These are phyloP conservation scores for Aspergillus brunneoviolaceus DNA, from an alignment of 2,329 filamentous ascomycete genomes.

Conservation along the genomic window DNA sequence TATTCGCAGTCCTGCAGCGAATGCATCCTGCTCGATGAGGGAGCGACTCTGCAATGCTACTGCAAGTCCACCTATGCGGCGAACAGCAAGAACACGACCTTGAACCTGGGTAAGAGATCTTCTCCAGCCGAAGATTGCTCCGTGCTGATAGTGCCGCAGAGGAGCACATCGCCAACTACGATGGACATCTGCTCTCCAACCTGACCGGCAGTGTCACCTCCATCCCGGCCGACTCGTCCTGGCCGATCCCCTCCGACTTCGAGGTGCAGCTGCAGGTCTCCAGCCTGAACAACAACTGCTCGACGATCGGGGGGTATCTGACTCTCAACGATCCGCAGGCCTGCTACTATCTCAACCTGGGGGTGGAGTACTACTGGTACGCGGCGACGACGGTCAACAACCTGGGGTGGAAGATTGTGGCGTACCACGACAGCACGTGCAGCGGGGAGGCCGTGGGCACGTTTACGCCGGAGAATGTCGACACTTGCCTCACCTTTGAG, in stretches of 20 bases:
- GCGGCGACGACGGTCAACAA: not conserved
- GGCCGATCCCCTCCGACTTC: slow-evolving; percentile 9
- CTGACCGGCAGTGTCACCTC: slow-evolving; percentile 8
- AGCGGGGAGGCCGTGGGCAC: not conserved
- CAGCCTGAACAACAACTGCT: not conserved
- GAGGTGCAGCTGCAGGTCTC: not conserved
- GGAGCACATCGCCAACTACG: slow-evolving; percentile 18
- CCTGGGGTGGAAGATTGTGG: slow-evolving; percentile 10
- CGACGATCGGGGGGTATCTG: no score
- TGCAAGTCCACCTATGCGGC: no score
- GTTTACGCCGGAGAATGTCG: not conserved
- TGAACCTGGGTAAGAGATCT: no score
- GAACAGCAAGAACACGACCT: no score
- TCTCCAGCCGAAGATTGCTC: no score
- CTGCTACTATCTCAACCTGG: no score
- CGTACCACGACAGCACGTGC: slow-evolving; percentile 3
- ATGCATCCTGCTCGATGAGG: no score
- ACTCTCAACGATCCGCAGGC: no score
- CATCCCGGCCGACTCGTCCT: slow-evolving; percentile 6
- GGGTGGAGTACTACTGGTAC: not conserved
- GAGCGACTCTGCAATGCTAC: no score
- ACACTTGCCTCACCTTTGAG: not conserved
- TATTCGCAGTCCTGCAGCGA: no score
- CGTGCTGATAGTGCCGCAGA: slow-evolving; percentile 2
- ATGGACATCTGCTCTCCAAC: slow-evolving; percentile 17